phyloP scores from a whole-genome alignment of 495 filamentous ascomycete species.

The Astrothelium subdiscretum region DNA sequence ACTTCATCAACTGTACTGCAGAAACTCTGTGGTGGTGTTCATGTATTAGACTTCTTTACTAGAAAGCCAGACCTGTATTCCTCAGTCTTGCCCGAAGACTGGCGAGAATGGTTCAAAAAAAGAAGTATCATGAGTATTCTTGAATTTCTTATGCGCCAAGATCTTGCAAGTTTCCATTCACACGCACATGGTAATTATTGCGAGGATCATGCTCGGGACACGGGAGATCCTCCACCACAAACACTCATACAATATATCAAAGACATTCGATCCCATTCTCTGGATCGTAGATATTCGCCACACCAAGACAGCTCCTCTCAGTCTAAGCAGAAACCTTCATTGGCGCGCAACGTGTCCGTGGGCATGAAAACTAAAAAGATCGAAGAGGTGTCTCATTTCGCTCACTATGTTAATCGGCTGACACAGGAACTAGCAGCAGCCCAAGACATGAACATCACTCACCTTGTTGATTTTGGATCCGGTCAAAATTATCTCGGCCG shows the following conservation, averaged over 20 bases:
- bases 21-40: conserved; percentile 81
- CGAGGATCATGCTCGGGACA: conserved; percentile 31
- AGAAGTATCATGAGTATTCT: conserved; percentile 62
- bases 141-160: conserved; percentile 65
- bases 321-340: conserved; percentile 27
- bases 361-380: conserved; percentile 96
- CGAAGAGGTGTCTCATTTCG: conserved; percentile 69
- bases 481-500: conserved; percentile 93
- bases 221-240: conserved; percentile 47
- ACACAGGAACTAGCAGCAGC: conserved; percentile 36
- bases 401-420: conserved; percentile 46
- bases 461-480: conserved; percentile 90
- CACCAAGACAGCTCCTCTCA: conserved; percentile 4
- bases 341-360: conserved; percentile 60
- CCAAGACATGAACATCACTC: conserved; percentile 48
- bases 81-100: conserved; percentile 59
- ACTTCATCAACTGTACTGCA: conserved; percentile 68
- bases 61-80: conserved; percentile 67
- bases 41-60: conserved; percentile 95
- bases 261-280: conserved; percentile 56
- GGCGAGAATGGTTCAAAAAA: conserved; percentile 63
- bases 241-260: conserved; percentile 62
- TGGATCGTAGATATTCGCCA: conserved; percentile 47
- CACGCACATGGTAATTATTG: conserved; percentile 7
- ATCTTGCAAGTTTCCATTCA: conserved; percentile 37